Evolutionary conservation across 345 rosid genomes (phyloP).

Genomic region (Garcia nutans): DNA sequence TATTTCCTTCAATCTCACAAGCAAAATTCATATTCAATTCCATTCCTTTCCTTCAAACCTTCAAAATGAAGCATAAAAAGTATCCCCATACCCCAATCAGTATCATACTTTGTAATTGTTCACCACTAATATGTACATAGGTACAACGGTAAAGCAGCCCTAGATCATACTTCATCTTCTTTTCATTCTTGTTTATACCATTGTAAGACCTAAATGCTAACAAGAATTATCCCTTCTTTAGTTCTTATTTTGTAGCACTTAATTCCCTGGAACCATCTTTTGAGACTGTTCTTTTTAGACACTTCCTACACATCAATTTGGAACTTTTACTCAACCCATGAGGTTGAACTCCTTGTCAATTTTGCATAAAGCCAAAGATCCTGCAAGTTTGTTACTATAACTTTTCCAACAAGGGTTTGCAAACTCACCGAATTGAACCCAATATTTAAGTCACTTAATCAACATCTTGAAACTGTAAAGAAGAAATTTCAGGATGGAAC

Average conservation of each 20-base stretch:
- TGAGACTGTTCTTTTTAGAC: background rate
- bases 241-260: background rate
- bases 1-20: background rate
- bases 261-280: background rate
- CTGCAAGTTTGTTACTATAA: background rate
- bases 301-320: background rate
- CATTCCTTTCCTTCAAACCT: background rate
- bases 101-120: background rate
- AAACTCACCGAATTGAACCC: background rate
- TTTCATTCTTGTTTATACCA: background rate
- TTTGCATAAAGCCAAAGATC: background rate
- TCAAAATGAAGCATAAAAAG: background rate
- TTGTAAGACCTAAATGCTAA: background rate
- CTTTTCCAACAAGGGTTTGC: background rate
- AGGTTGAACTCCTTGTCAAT: background rate
- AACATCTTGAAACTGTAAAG: background rate
- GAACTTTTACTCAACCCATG: background rate
- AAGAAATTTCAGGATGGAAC: background rate
- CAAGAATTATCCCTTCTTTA: background rate
- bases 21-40: background rate
- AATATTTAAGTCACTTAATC: background rate
- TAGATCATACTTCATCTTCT: background rate
- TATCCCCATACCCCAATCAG: background rate
- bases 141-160: background rate
- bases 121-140: background rate